A percentile compares a stretch with the other conserved stretches of the same genome.
Evolutionary conservation across 129 eudicot genomes (phyloP).

Genomic region (Pulicaria dysenterica): DNA sequence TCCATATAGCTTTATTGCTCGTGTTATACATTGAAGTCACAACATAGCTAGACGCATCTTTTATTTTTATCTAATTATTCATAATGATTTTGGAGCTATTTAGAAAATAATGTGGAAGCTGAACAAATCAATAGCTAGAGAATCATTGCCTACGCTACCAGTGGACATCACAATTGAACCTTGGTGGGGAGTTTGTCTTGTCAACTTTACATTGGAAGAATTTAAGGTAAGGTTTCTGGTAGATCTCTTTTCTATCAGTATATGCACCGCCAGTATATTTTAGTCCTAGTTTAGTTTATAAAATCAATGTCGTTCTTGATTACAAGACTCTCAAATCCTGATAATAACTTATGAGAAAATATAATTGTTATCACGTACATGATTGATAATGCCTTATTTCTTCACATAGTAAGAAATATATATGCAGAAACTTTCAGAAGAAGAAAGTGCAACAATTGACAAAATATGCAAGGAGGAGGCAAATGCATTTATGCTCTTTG

Average conservation of each 20-base stretch:
- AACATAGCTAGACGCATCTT: conserved; percentile 21
- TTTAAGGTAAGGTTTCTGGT: conserved; percentile 66
- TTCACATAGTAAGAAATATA: conserved; percentile 26
- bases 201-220: conserved; percentile 94
- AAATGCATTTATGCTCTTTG: conserved; percentile 83
- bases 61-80: conserved; percentile 34
- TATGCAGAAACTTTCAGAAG: conserved; percentile 90
- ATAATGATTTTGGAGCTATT: conserved; percentile 47
- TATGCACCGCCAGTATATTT: conserved; percentile 1
- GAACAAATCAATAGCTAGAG: conserved; percentile 97
- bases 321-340: no score
- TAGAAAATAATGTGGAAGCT: conserved; percentile 99
- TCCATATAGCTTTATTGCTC: background rate
- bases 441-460: conserved; percentile 94
- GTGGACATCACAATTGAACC: conserved; percentile 86
- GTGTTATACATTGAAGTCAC: conserved; percentile 14
- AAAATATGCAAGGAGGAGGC: conserved; percentile 97
- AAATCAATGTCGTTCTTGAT: background rate
- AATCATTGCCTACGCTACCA: conserved; percentile 82
- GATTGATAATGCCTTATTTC: background rate
- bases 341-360: background rate
- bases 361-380: background rate
- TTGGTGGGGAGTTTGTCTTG: conserved; percentile 99
- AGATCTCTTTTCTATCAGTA: conserved; percentile 3
- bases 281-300: conserved; percentile 5